Conservation (phyloP, 2,329 filamentous ascomycete genomes). For the Drechslera avenae region DNA sequence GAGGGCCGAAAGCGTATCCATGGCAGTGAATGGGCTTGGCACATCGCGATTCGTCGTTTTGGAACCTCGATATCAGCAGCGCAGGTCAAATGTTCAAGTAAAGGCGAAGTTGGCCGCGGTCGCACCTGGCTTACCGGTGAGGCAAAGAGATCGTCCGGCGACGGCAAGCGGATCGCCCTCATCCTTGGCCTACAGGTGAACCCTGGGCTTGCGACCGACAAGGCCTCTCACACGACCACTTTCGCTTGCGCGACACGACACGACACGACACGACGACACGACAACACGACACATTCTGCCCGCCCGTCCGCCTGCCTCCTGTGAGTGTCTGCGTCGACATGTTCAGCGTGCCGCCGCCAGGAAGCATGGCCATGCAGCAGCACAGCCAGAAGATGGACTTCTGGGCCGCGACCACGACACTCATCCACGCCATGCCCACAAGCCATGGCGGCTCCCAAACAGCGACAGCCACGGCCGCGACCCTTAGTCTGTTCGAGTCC, state of each 20-base stretch:
- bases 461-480: not conserved
- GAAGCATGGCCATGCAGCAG: constrained; percentile 36
- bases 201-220: constrained; percentile 13
- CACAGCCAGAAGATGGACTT: constrained; percentile 22
- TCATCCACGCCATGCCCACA: constrained; percentile 6
- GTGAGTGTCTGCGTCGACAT: constrained; percentile 29
- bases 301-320: constrained; percentile 25
- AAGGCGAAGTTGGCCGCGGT: not conserved
- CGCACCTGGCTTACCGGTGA: constrained; percentile 1
- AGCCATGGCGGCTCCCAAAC: constrained; percentile 6
- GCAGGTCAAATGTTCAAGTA: not conserved
- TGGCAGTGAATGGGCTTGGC: constrained; percentile 7
- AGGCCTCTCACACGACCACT: constrained; percentile 31
- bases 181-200: constrained; percentile 13
- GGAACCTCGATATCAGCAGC: not conserved
- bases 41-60: constrained; percentile 3
- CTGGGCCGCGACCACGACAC: constrained; percentile 15
- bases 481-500: constrained; percentile 56
- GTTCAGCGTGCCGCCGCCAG: constrained; percentile 20
- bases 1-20: constrained; percentile 17
- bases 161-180: constrained; percentile 15
- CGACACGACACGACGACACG: too few species aligned
- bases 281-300: not conserved
- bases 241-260: constrained; percentile 27
- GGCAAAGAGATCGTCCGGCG: constrained; percentile 10